These are phyloP conservation scores for Fusarium camptoceras DNA, from an alignment of 2,329 filamentous ascomycete genomes.

Conservation along the genomic window DNA sequence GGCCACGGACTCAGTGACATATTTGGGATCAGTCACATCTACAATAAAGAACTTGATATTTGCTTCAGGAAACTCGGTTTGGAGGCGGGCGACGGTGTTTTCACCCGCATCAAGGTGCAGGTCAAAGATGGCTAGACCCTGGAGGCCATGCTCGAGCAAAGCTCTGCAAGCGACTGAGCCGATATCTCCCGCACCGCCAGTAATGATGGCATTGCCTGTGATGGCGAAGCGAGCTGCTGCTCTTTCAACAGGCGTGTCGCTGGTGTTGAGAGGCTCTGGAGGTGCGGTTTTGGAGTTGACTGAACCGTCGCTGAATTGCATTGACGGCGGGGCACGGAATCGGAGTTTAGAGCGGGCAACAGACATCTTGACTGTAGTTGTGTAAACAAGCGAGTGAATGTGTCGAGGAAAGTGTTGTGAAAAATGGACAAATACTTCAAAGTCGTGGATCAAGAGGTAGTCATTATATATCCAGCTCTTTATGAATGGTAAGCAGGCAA, in stretches of 20 bases:
- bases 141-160: slow-evolving; percentile 13
- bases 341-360: slow-evolving; percentile 18
- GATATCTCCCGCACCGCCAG: slow-evolving; percentile 17
- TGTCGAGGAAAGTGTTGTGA: accelerated
- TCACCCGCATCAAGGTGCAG: slow-evolving; percentile 8
- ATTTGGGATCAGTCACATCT: slow-evolving; percentile 10
- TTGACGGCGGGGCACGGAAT: slow-evolving; percentile 13
- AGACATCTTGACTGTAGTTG: background rate
- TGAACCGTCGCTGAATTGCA: slow-evolving; percentile 23
- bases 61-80: background rate
- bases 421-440: accelerated
- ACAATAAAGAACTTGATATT: slow-evolving; percentile 6
- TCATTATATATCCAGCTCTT: background rate
- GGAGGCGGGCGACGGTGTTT: background rate
- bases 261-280: accelerated
- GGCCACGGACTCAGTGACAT: background rate
- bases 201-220: slow-evolving; percentile 7
- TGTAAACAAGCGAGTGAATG: accelerated
- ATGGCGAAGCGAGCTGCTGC: background rate
- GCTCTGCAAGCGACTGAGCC: slow-evolving; percentile 11
- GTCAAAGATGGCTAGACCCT: slow-evolving; percentile 16
- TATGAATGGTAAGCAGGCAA: background rate
- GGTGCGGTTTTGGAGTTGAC: background rate
- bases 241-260: background rate
- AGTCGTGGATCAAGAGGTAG: accelerated